phyloP scores from a whole-genome alignment of 2,329 filamentous ascomycete genomes.

The Phaeosphaeriaceae sp. region DNA sequence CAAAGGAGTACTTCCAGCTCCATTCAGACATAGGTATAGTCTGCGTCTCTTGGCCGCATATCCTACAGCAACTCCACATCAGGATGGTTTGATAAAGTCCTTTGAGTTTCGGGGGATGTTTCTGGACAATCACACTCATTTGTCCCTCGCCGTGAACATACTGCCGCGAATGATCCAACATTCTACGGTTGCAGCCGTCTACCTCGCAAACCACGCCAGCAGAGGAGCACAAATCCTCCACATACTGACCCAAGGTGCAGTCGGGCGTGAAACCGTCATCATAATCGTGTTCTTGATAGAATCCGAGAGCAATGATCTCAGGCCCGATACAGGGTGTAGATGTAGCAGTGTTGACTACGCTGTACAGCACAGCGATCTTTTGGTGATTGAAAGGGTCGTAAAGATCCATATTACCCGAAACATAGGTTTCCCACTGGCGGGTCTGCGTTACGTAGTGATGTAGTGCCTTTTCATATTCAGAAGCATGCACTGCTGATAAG shows the following conservation, averaged over 20 bases:
- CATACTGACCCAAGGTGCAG: slow-evolving; percentile 91
- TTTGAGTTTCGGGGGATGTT: slow-evolving; percentile 70
- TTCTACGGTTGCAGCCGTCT: slow-evolving; percentile 84
- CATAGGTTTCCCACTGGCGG: slow-evolving; percentile 93
- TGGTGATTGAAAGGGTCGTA: slow-evolving; percentile 97
- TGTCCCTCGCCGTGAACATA: slow-evolving; percentile 97
- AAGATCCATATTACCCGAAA: slow-evolving; percentile 83
- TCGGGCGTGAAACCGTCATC: slow-evolving; percentile 77
- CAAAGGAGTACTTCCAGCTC: slow-evolving; percentile 98
- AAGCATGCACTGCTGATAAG: slow-evolving; percentile 91
- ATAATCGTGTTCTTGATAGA: slow-evolving; percentile 87
- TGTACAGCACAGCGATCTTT: slow-evolving; percentile 93
- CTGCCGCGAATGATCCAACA: slow-evolving; percentile 92
- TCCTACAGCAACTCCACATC: slow-evolving; percentile 98
- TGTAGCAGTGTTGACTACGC: slow-evolving; percentile 89
- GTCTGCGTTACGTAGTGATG: slow-evolving; percentile 95
- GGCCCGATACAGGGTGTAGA: slow-evolving; percentile 94
- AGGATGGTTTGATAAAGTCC: slow-evolving; percentile 77
- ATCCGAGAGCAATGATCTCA: slow-evolving; percentile 86
- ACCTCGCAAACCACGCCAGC: slow-evolving; percentile 80
- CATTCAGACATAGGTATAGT: slow-evolving; percentile 90
- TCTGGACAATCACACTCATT: slow-evolving; percentile 88
- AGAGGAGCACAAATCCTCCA: slow-evolving; percentile 84
- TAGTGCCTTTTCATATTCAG: slow-evolving; percentile 93
- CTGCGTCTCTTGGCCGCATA: slow-evolving; percentile 88